Evolutionary conservation across 2,329 filamentous ascomycete genomes (phyloP).

Genomic region (Pyricularia sp.): DNA sequence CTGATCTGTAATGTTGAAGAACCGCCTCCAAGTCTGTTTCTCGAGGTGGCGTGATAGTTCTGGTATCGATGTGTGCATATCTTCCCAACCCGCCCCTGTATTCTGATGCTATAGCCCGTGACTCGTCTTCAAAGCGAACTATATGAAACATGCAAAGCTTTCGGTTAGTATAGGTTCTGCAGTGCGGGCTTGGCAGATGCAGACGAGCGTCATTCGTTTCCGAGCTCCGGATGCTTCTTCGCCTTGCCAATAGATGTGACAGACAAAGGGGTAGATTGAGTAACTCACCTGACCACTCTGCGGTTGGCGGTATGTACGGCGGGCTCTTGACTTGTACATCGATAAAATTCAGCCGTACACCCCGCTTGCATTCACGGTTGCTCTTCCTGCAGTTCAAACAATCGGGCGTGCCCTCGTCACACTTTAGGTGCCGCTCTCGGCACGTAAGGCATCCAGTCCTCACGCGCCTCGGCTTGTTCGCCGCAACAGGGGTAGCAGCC

Average conservation of each 20-base stretch:
- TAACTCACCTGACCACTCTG: constrained; percentile 49
- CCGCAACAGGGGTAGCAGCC: constrained; percentile 9
- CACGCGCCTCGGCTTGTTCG: constrained; percentile 64
- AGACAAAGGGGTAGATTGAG: not conserved
- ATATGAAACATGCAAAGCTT: constrained; percentile 3
- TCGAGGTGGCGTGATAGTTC: constrained; percentile 15
- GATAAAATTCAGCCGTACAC: constrained; percentile 81
- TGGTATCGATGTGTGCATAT: constrained; percentile 47
- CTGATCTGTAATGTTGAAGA: constrained; percentile 12
- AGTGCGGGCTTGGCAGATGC: not conserved
- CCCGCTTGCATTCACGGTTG: constrained; percentile 71
- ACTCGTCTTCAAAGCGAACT: constrained; percentile 80
- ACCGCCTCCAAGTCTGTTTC: constrained; percentile 15
- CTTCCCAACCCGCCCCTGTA: constrained; percentile 67
- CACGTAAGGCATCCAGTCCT: constrained; percentile 87
- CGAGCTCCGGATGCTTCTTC: not conserved
- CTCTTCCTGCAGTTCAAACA: constrained; percentile 80
- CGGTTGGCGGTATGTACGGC: constrained; percentile 45
- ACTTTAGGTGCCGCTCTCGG: constrained; percentile 79
- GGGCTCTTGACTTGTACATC: constrained; percentile 64
- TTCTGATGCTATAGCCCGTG: constrained; percentile 76
- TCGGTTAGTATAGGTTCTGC: not conserved
- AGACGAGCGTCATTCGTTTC: not conserved
- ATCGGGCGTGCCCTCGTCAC: constrained; percentile 57
- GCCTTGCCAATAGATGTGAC: not conserved